Evolutionary conservation across 768 basidiomycete species (phyloP).

Genomic region (Tylopilus felleus): DNA sequence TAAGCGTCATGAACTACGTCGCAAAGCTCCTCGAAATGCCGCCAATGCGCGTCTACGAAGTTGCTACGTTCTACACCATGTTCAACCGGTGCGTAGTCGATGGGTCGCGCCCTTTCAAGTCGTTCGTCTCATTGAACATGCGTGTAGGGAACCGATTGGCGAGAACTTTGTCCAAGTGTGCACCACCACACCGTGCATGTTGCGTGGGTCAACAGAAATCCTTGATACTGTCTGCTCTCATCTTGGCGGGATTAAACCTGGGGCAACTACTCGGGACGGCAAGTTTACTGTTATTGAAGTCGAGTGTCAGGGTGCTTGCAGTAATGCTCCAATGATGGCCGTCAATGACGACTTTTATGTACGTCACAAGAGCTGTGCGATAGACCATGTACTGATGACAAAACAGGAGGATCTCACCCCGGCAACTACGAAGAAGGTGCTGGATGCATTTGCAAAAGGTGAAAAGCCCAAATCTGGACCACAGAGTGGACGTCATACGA

Average conservation of each 20-base stretch:
- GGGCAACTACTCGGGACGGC: conserved; percentile 91
- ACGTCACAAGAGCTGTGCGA: conserved; percentile 26
- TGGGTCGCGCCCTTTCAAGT: neutral
- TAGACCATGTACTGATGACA: conserved; percentile 8
- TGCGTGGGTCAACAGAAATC: conserved; percentile 88
- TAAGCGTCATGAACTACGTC: conserved; percentile 98
- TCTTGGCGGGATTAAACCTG: conserved; percentile 79
- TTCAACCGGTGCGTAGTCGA: conserved; percentile 80
- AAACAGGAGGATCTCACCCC: conserved; percentile 80
- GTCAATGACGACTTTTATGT: conserved; percentile 97
- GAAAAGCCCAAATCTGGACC: conserved; percentile 92
- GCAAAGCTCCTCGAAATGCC: conserved; percentile 92
- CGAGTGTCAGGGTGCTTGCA: conserved; percentile 98
- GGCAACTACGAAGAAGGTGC: conserved; percentile 70
- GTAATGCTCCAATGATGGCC: conserved; percentile 96
- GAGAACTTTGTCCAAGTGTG: conserved; percentile 96
- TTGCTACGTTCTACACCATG: conserved; percentile 99
- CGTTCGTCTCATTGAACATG: neutral
- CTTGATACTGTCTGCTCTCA: conserved; percentile 80
- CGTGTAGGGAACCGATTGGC: conserved; percentile 82
- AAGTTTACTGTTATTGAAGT: conserved; percentile 98
- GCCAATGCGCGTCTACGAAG: conserved; percentile 99
- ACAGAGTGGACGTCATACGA: conserved; percentile 80
- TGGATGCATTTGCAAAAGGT: conserved; percentile 76
- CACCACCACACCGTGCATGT: conserved; percentile 98